These are phyloP conservation scores for Akanthomyces dipterigenus DNA, from an alignment of 2,329 filamentous ascomycete genomes.

Conservation along the genomic window DNA sequence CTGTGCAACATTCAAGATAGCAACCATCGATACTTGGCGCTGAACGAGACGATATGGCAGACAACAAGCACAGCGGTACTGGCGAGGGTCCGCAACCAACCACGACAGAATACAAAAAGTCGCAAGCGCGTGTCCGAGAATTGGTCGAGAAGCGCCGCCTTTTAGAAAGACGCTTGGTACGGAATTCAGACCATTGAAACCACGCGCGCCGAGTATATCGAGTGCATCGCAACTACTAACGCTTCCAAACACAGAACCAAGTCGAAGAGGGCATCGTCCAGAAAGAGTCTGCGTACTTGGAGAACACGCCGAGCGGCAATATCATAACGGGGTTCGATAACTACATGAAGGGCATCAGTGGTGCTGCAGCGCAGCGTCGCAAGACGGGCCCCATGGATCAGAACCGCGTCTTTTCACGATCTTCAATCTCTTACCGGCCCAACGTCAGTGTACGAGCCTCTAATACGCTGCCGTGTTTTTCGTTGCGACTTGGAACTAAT, in stretches of 20 bases:
- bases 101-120: conserved; percentile 43
- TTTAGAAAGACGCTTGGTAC: conserved; percentile 32
- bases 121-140: conserved; percentile 41
- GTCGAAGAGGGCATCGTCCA: conserved; percentile 76
- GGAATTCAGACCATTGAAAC: conserved; percentile 7
- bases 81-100: conserved; percentile 24
- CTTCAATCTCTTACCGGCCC: conserved; percentile 55
- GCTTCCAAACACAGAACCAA: conserved; percentile 22
- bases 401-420: conserved; percentile 66
- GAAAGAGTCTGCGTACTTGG: conserved; percentile 81
- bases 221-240: conserved; percentile 14
- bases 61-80: conserved; percentile 23
- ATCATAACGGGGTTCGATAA: conserved; percentile 98
- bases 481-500: background rate
- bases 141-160: conserved; percentile 38
- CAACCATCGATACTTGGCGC: background rate
- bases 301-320: conserved; percentile 83
- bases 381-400: conserved; percentile 59
- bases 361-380: conserved; percentile 56
- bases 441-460: conserved; percentile 27
- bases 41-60: conserved; percentile 23
- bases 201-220: background rate
- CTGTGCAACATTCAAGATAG: background rate
- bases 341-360: conserved; percentile 82
- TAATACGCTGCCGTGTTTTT: background rate